Conservation (phyloP, 371 early-diverging fungal genomes). For the Rhizopus delemar region DNA sequence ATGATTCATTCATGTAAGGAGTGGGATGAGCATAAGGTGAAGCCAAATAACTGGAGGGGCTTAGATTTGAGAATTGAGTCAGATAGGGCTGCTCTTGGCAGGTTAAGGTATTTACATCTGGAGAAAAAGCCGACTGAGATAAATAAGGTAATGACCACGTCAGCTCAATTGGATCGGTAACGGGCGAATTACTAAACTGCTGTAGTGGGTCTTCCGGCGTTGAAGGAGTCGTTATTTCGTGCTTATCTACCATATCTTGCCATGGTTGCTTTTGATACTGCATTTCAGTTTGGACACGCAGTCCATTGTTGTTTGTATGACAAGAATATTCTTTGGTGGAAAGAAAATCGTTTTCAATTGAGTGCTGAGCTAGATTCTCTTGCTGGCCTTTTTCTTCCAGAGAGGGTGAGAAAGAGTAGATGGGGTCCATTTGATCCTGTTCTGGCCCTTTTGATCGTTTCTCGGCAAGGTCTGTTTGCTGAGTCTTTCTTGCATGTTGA, state of each 20-base stretch:
- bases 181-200: neutral
- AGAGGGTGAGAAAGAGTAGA: neutral
- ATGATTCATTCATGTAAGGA: neutral
- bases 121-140: neutral
- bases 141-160: neutral
- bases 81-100: conserved; percentile 1
- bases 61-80: neutral
- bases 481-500: neutral
- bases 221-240: neutral
- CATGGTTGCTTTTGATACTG: conserved; percentile 1
- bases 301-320: neutral
- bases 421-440: neutral
- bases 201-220: neutral
- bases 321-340: neutral
- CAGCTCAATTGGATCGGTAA: neutral
- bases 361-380: neutral
- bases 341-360: too few relatives aligned
- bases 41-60: neutral
- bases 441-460: neutral
- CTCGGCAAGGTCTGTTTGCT: neutral
- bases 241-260: neutral
- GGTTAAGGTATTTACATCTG: neutral
- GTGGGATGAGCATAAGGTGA: neutral
- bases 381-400: neutral
- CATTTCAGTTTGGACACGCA: neutral